These are phyloP conservation scores for Paraleonurus japonicus DNA, from an alignment of 257 asterid genomes.

Conservation along the genomic window DNA sequence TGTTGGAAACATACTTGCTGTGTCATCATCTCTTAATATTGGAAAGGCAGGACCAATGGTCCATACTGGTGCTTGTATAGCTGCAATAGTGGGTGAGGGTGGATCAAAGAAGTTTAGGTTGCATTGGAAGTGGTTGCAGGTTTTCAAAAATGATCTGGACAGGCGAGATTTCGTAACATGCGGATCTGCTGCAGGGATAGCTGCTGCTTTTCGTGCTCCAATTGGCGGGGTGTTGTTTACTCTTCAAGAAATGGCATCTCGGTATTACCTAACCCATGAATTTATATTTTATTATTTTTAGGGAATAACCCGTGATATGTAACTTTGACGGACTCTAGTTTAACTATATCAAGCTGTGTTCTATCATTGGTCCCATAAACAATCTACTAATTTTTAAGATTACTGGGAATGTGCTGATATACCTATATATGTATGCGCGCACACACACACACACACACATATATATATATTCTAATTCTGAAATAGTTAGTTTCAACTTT, in stretches of 20 bases:
- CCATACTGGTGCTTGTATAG: slow-evolving; percentile 82
- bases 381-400: not conserved
- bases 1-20: slow-evolving; percentile 79
- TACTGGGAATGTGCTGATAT: not conserved
- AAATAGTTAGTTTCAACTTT: slow-evolving; percentile 11
- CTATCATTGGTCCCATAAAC: not conserved
- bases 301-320: not conserved
- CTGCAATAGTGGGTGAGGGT: slow-evolving; percentile 71
- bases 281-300: not conserved
- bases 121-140: slow-evolving; percentile 66
- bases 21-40: slow-evolving; percentile 68
- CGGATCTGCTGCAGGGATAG: slow-evolving; percentile 93
- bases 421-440: not conserved
- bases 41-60: slow-evolving; percentile 96
- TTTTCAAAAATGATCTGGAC: slow-evolving; percentile 76
- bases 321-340: not conserved
- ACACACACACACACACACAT: not conserved
- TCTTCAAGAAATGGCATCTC: slow-evolving; percentile 85
- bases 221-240: slow-evolving; percentile 87
- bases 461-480: not conserved
- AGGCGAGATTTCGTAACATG: slow-evolving; percentile 84
- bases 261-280: slow-evolving; percentile 43
- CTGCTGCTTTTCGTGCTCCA: slow-evolving; percentile 97
- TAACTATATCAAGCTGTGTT: not conserved
- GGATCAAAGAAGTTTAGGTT: slow-evolving; percentile 61